Conservation (phyloP, 2,329 filamentous ascomycete genomes). For the Cadophora sp. region DNA sequence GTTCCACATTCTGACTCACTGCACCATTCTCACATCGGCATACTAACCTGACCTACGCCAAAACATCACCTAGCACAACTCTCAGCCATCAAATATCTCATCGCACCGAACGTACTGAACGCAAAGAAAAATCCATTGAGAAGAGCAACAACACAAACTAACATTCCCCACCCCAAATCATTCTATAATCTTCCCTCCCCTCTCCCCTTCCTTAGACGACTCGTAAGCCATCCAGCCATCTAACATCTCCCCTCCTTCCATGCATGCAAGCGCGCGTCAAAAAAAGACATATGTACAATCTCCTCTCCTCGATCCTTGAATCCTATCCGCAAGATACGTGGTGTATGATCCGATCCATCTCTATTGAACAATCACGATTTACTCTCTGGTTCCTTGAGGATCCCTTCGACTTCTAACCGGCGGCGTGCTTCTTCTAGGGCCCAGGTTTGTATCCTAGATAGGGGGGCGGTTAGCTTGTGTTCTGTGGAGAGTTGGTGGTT, state of each 20-base stretch:
- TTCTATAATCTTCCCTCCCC: neutral
- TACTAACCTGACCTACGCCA: no score
- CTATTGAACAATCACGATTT: conserved; percentile 32
- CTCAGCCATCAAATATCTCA: no score
- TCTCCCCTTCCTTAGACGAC: neutral
- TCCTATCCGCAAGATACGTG: no score
- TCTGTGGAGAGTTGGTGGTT: neutral
- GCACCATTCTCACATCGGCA: no score
- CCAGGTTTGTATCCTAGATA: conserved; percentile 93
- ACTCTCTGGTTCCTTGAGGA: conserved; percentile 77
- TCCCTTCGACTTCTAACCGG: conserved; percentile 94
- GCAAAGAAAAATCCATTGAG: no score
- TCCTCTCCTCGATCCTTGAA: neutral
- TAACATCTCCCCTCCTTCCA: neutral
- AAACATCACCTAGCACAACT: no score
- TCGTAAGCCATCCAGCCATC: neutral
- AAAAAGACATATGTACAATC: conserved; percentile 31
- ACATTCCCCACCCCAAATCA: neutral
- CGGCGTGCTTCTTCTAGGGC: conserved; percentile 95
- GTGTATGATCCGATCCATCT: neutral
- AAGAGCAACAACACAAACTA: neutral
- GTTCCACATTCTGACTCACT: no score
- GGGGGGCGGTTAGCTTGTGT: conserved; percentile 11
- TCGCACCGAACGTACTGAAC: no score
- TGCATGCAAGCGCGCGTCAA: neutral